phyloP scores from a whole-genome alignment of 2,329 filamentous ascomycete species.

The Didymella segeticola region DNA sequence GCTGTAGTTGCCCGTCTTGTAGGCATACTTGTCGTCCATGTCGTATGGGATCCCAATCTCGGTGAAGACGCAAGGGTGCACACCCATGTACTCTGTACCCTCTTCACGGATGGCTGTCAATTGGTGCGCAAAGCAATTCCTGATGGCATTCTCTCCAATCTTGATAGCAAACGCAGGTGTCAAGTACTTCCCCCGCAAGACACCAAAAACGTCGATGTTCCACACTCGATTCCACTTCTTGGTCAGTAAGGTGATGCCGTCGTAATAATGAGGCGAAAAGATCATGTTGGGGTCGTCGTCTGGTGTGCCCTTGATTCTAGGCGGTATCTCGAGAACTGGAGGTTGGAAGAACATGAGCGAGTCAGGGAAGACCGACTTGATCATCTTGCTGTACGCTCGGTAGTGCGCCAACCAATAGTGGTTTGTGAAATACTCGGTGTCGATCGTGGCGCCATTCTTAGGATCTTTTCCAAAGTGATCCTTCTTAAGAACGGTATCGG shows the following conservation, averaged over 20 bases:
- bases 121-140: slow-evolving; percentile 91
- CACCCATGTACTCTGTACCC: slow-evolving; percentile 85
- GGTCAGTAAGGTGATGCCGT: slow-evolving; percentile 93
- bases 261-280: slow-evolving; percentile 95
- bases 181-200: slow-evolving; percentile 86
- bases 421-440: slow-evolving; percentile 88
- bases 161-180: slow-evolving; percentile 91
- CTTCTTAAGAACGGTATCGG: slow-evolving; percentile 78
- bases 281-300: slow-evolving; percentile 92
- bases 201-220: slow-evolving; percentile 95
- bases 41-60: slow-evolving; percentile 99
- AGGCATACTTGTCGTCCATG: slow-evolving; percentile 96
- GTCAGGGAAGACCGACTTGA: slow-evolving; percentile 77
- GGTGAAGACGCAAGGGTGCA: slow-evolving; percentile 86
- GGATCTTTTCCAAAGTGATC: slow-evolving; percentile 89
- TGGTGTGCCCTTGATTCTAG: slow-evolving; percentile 80
- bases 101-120: slow-evolving; percentile 83
- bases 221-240: slow-evolving; percentile 99
- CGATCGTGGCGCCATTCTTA: slow-evolving; percentile 72
- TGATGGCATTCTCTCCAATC: slow-evolving; percentile 89
- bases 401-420: slow-evolving; percentile 90
- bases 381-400: slow-evolving; percentile 74
- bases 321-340: slow-evolving; percentile 89
- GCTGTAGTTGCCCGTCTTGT: slow-evolving; percentile 92
- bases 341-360: slow-evolving; percentile 91